Base-by-base conservation (phyloP, 2,329 filamentous ascomycete species). In the Zymoseptoria crescenta region DNA sequence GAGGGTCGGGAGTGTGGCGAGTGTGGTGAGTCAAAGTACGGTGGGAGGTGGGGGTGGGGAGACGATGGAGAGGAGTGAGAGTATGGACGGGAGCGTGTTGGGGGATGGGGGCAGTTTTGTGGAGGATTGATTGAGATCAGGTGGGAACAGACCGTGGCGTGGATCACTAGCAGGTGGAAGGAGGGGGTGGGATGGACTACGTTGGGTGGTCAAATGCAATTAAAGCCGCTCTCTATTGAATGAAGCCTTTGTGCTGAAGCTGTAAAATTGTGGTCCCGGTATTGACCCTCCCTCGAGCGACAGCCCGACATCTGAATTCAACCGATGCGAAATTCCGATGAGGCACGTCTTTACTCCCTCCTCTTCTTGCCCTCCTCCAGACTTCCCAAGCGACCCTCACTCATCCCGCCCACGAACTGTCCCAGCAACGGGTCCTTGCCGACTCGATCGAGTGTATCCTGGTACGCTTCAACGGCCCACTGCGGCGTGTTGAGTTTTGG, bases 321-420 rank as follows among this genome's bases (percentile, higher is more conserved):
- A n/a, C n/a, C n/a, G n/a, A n/a, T n/a, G n/a, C n/a, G n/a, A n/a
- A n/a, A n/a, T n/a, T n/a, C n/a, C n/a, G n/a, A n/a, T n/a, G n/a
- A n/a, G n/a, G n/a, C n/a, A n/a, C n/a, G n/a, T n/a, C 35, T 45
- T 64, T 74, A 92, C 73, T 99, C 94, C 70, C 96, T 95, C 73
- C 94, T 89, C 83, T 96, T 99, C 83, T 99, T 99, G 56, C 94
- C 94, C 76, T 99, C 94, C 74, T 99, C 94, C 57, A 95, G 84
- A 67, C 88, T 94, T 30, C 90, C 82, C 67, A 95, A 87, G 62
- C 90, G 82, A 50, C 88, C 87, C 65, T 89, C 89, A 76, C 91
- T 96, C 62, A 90, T 83, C 2, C 91, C 91, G 19, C 74, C 74
- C 21, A 95, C 81, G 62, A 96, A 83, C 13, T 83, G 77, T 2